A percentile compares a stretch with the other conserved stretches of the same genome.
These are phyloP conservation scores for Eragrostis tef DNA, from an alignment of 202 grass and related monocot species.

Conservation along the genomic window DNA sequence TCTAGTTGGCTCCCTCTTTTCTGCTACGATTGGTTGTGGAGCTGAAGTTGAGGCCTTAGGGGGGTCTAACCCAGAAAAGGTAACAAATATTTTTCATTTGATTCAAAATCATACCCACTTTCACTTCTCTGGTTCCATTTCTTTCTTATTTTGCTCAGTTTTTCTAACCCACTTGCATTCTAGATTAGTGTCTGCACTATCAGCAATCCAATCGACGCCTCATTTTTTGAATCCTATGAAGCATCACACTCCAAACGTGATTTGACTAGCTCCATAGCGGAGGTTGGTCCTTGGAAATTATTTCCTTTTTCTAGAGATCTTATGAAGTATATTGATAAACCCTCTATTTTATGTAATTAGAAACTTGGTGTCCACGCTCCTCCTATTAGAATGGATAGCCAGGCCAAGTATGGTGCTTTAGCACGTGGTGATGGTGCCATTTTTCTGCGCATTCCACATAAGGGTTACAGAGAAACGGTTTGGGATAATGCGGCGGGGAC, in stretches of 20 bases:
- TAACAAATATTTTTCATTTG: conserved; percentile 39
- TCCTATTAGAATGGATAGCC: conserved; percentile 94
- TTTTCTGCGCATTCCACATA: conserved; percentile 78
- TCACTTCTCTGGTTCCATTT: not conserved
- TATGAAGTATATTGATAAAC: conserved; percentile 3
- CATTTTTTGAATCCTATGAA: conserved; percentile 95
- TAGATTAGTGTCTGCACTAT: conserved; percentile 75
- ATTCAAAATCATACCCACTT: conserved; percentile 33
- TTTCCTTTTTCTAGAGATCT: conserved; percentile 32
- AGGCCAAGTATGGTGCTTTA: conserved; percentile 93
- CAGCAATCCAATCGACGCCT: conserved; percentile 66
- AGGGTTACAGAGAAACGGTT: conserved; percentile 83
- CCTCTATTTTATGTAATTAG: conserved; percentile 52
- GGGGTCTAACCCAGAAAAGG: conserved; percentile 73
- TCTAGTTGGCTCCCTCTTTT: conserved; percentile 80
- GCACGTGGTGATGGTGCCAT: conserved; percentile 88
- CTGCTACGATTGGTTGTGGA: conserved; percentile 77
- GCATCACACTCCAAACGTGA: conserved; percentile 87
- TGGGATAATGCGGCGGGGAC: conserved; percentile 97
- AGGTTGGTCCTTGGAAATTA: conserved; percentile 54
- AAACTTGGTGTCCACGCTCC: conserved; percentile 93
- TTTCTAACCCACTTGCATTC: conserved; percentile 8
- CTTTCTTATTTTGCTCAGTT: not conserved
- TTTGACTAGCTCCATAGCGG: conserved; percentile 73
- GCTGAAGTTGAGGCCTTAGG: conserved; percentile 66